Percentiles rank a stretch among this genome's conserved stretches.
These are phyloP conservation scores for Chaetomium cochliodes DNA, from an alignment of 495 filamentous ascomycete genomes.

Conservation along the genomic window DNA sequence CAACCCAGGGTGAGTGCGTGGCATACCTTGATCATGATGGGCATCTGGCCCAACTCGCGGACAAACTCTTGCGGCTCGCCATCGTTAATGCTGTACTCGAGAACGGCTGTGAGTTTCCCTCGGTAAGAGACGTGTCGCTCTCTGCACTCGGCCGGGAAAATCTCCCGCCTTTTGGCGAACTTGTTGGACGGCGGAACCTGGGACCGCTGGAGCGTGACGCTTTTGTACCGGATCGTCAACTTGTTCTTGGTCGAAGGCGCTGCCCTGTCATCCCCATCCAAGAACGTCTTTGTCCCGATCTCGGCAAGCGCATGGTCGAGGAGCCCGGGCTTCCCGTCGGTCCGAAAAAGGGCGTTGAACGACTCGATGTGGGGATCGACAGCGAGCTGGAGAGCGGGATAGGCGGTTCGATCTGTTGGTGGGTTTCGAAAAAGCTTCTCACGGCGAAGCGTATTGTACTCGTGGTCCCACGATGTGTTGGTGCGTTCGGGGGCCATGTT, in stretches of 20 bases:
- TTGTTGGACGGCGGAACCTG: slow-evolving; percentile 76
- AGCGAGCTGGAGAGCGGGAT: slow-evolving; percentile 77
- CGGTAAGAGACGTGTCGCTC: slow-evolving; percentile 91
- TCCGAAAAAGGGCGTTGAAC: slow-evolving; percentile 88
- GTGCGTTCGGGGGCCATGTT: slow-evolving; percentile 58
- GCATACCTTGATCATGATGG: slow-evolving; percentile 84
- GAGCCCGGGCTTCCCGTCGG: slow-evolving; percentile 58
- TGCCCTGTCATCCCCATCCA: slow-evolving; percentile 68
- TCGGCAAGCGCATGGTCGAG: slow-evolving; percentile 76
- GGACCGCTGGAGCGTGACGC: slow-evolving; percentile 75
- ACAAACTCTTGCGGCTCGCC: slow-evolving; percentile 75
- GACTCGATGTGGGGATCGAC: slow-evolving; percentile 89
- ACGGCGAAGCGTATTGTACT: slow-evolving; percentile 76
- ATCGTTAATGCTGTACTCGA: slow-evolving; percentile 83
- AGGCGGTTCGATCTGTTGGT: slow-evolving; percentile 81
- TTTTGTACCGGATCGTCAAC: slow-evolving; percentile 68
- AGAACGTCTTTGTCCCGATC: slow-evolving; percentile 82
- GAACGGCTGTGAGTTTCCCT: slow-evolving; percentile 73
- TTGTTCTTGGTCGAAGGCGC: slow-evolving; percentile 62
- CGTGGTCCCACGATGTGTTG: slow-evolving; percentile 70
- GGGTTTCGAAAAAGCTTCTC: slow-evolving; percentile 86
- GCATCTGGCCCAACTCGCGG: slow-evolving; percentile 81
- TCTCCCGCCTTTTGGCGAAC: slow-evolving; percentile 72
- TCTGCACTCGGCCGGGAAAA: slow-evolving; percentile 89
- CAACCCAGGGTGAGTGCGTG: neutral